A percentile compares a stretch with the other conserved stretches of the same genome.
Evolutionary conservation across 257 asterid genomes (phyloP).

Genomic region (Agastache rugosa): DNA sequence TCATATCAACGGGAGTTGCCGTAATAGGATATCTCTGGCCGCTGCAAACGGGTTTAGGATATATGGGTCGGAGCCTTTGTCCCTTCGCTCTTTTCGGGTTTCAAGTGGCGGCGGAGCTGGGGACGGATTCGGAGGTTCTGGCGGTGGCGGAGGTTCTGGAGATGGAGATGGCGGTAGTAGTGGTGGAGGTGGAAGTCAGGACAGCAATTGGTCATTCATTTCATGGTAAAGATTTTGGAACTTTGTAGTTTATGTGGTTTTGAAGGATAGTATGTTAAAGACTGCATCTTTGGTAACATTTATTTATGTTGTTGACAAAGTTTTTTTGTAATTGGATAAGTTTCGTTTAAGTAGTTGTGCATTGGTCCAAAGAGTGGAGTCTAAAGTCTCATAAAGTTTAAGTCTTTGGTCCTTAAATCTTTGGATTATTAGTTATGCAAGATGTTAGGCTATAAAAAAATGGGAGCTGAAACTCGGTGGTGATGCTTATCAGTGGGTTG

Average conservation of each 20-base stretch:
- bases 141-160: constrained; percentile 52
- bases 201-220: constrained; percentile 60
- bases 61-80: constrained; percentile 35
- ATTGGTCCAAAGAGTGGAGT: background rate
- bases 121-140: constrained; percentile 62
- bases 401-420: background rate
- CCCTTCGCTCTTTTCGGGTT: constrained; percentile 47
- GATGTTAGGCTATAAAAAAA: background rate
- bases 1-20: constrained; percentile 5
- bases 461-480: background rate
- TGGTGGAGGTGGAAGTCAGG: constrained; percentile 51
- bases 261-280: constrained; percentile 1
- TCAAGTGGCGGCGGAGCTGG: constrained; percentile 60
- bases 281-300: background rate
- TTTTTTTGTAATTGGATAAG: background rate
- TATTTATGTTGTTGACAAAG: background rate
- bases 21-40: constrained; percentile 38
- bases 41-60: constrained; percentile 44
- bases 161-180: constrained; percentile 50
- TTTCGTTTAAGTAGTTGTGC: background rate
- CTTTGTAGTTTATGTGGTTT: background rate
- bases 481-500: constrained; percentile 1
- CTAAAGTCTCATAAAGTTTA: background rate
- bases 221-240: constrained; percentile 56
- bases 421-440: background rate